phyloP scores from a whole-genome alignment of 371 early-diverging fungal species.

The Apophysomyces trapeziformis region DNA sequence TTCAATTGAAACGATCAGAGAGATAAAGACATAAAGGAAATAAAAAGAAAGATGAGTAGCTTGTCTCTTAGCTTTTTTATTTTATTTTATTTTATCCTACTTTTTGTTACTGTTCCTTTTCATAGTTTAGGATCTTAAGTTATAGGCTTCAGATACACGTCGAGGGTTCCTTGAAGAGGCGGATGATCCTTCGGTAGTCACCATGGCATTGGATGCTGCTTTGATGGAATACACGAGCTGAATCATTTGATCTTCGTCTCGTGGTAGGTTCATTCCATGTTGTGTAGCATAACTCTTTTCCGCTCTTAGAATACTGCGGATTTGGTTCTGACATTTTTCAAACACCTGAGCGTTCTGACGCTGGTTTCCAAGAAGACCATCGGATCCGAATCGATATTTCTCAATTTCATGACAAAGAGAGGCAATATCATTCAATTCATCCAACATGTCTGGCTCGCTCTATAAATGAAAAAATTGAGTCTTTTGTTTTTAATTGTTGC shows the following conservation, averaged over 20 bases:
- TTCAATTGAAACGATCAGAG: too few relatives aligned
- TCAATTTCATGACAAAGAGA: conserved; percentile 52
- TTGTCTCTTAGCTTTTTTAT: too few relatives aligned
- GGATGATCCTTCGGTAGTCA: conserved; percentile 20
- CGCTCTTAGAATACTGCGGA: conserved; percentile 47
- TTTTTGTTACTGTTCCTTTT: too few relatives aligned
- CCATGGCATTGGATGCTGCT: conserved; percentile 26
- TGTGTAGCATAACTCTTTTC: conserved; percentile 53
- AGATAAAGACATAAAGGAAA: too few relatives aligned
- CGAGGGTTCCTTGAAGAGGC: conserved; percentile 26
- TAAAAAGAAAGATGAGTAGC: too few relatives aligned
- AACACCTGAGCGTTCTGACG: conserved; percentile 52
- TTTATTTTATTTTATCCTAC: too few relatives aligned
- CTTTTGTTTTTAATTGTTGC: too few relatives aligned
- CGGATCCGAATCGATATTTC: conserved; percentile 45
- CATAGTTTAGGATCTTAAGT: conserved; percentile 24
- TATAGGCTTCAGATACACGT: conserved; percentile 50
- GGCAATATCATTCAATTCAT: conserved; percentile 39
- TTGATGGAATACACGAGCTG: conserved; percentile 52
- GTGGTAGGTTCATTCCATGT: conserved; percentile 44
- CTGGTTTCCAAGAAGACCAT: conserved; percentile 25
- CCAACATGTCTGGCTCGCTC: conserved; percentile 11
- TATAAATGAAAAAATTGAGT: background rate
- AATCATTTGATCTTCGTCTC: conserved; percentile 59
- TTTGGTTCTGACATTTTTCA: conserved; percentile 56